phyloP scores from a whole-genome alignment of 495 filamentous ascomycete genomes.

The Neurospora sp. region DNA sequence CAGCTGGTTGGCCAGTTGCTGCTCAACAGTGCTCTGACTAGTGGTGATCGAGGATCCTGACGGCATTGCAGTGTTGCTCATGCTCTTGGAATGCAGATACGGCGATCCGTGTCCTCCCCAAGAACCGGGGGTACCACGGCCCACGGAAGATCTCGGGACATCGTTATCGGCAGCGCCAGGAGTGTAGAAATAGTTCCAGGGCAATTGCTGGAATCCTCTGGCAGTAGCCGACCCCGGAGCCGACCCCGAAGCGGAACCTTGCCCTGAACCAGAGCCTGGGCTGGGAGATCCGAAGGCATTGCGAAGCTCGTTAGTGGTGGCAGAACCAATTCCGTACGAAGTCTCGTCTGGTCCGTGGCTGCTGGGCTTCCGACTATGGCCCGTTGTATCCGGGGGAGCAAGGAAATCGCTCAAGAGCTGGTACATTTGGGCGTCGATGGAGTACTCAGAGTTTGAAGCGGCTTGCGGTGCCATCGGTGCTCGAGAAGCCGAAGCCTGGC shows the following conservation, averaged over 20 bases:
- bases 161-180: constrained; percentile 18
- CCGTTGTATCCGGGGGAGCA: constrained; percentile 19
- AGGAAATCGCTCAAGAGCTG: constrained; percentile 34
- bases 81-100: constrained; percentile 11
- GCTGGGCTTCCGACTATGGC: not conserved
- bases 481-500: not conserved
- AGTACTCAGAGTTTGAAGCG: constrained; percentile 12
- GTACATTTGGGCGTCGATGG: constrained; percentile 25
- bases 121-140: not conserved
- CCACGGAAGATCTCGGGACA: not conserved
- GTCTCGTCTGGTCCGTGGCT: constrained; percentile 16
- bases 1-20: constrained; percentile 4
- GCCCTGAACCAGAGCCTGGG: constrained; percentile 3
- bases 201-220: constrained; percentile 30
- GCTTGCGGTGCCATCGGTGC: not conserved
- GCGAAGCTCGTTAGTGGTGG: constrained; percentile 26
- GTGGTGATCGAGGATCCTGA: not conserved
- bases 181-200: constrained; percentile 34
- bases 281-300: constrained; percentile 16
- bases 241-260: constrained; percentile 2
- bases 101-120: constrained; percentile 4
- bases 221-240: constrained; percentile 26
- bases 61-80: constrained; percentile 4
- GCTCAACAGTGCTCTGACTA: not conserved
- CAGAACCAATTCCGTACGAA: constrained; percentile 32